phyloP scores from a whole-genome alignment of 371 early-diverging fungal species.

The Syncephalastrum monosporum region DNA sequence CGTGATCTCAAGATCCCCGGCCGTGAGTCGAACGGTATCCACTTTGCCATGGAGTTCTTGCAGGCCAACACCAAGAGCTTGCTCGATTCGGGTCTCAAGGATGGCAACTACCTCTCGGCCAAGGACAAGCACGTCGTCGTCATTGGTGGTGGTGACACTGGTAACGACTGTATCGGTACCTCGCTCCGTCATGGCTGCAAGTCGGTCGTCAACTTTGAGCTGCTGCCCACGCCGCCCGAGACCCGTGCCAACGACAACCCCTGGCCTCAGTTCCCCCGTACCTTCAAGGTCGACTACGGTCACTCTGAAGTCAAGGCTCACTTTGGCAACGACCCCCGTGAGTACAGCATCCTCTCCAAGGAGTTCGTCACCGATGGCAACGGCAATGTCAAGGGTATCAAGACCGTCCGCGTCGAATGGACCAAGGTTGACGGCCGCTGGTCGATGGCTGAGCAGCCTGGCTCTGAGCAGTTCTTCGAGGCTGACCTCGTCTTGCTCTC shows the following conservation, averaged over 20 bases:
- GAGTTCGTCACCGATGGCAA: slow-evolving; percentile 87
- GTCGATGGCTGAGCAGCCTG: slow-evolving; percentile 84
- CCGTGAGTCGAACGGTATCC: slow-evolving; percentile 84
- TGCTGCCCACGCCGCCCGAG: slow-evolving; percentile 88
- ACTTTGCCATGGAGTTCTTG: slow-evolving; percentile 98
- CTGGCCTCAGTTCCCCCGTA: slow-evolving; percentile 95
- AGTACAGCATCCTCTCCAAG: slow-evolving; percentile 91
- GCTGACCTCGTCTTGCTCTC: slow-evolving; percentile 93
- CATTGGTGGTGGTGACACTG: slow-evolving; percentile 99
- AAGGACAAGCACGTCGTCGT: slow-evolving; percentile 94
- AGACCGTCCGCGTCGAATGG: slow-evolving; percentile 95
- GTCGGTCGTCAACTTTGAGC: slow-evolving; percentile 93
- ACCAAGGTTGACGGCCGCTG: slow-evolving; percentile 82
- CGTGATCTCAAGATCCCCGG: slow-evolving; percentile 90
- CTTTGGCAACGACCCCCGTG: slow-evolving; percentile 92
- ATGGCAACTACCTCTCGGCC: slow-evolving; percentile 78
- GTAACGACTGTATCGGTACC: slow-evolving; percentile 95
- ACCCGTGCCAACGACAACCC: slow-evolving; percentile 87
- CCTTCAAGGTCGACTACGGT: slow-evolving; percentile 95
- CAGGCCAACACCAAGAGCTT: slow-evolving; percentile 87
- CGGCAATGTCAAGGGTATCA: slow-evolving; percentile 79
- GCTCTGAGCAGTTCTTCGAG: slow-evolving; percentile 79
- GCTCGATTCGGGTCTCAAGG: slow-evolving; percentile 71
- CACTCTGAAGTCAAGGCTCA: slow-evolving; percentile 86
- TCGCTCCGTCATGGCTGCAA: slow-evolving; percentile 90